Conservation (phyloP, 805 yeast species). For the Starmera pachycereana region DNA sequence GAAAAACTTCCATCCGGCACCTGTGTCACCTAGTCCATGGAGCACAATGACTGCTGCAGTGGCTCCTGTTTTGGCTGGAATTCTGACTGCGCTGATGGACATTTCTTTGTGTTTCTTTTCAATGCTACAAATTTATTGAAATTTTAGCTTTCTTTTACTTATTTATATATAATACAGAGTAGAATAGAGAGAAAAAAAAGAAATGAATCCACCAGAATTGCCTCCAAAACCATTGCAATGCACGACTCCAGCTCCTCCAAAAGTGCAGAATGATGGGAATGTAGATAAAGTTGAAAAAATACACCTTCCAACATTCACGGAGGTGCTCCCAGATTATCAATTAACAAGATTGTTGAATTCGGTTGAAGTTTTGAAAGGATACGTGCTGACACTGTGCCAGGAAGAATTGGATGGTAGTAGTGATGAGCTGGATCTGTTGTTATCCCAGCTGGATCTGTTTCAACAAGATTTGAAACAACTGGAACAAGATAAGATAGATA, state of each 20-base stretch:
- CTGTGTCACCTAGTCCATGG: conserved; percentile 91
- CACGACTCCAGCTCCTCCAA: too few species aligned
- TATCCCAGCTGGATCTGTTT: conserved; percentile 16
- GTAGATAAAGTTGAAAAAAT: too few species aligned
- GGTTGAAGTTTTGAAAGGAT: conserved; percentile 18
- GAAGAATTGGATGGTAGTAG: conserved; percentile 15
- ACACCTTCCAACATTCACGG: too few species aligned
- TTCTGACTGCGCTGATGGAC: conserved; percentile 20
- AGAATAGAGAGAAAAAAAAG: too few species aligned
- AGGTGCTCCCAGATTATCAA: conserved; percentile 12
- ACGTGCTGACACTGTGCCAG: conserved; percentile 14
- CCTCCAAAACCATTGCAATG: too few species aligned
- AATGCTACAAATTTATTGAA: neutral
- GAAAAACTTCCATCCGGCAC: conserved; percentile 80
- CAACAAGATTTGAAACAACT: conserved; percentile 17
- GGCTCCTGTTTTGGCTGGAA: conserved; percentile 26
- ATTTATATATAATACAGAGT: too few species aligned
- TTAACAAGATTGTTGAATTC: conserved; percentile 13
- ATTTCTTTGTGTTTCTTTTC: neutral
- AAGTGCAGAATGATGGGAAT: too few species aligned
- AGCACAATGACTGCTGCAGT: conserved; percentile 63
- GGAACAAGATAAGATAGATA: conserved; percentile 18
- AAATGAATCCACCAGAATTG: too few species aligned
- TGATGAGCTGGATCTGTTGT: conserved; percentile 16
- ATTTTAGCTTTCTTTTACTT: neutral